Percentiles rank a stretch among this genome's conserved stretches.
Conservation (phyloP, 73 alveolate genomes). For the Tetrahymena elliotti region DNA sequence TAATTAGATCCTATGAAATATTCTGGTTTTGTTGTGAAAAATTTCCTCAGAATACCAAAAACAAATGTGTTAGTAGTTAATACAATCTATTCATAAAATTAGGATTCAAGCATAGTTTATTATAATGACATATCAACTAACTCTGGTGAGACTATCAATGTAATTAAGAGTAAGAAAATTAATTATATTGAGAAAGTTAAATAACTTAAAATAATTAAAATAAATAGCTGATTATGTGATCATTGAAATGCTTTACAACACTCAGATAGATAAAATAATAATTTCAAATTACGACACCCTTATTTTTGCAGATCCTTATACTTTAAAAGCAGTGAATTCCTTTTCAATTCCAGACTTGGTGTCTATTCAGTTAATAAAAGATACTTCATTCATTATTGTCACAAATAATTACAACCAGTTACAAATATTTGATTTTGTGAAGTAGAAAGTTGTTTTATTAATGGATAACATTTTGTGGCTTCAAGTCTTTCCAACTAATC, state of each 20-base stretch:
- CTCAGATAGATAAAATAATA: background rate
- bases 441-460: background rate
- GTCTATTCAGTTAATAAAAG: background rate
- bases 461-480: background rate
- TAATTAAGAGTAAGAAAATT: background rate
- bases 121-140: background rate
- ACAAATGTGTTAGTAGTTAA: background rate
- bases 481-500: background rate
- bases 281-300: background rate
- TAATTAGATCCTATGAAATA: background rate
- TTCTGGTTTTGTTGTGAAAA: background rate
- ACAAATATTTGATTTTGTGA: background rate
- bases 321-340: background rate
- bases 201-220: background rate
- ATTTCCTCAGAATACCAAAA: background rate
- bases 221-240: background rate
- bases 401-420: background rate
- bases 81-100: background rate
- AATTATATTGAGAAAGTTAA: background rate
- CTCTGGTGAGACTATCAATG: background rate
- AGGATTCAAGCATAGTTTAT: background rate
- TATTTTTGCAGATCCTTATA: background rate
- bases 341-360: background rate
- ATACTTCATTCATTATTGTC: background rate
- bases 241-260: background rate